Base-by-base conservation (phyloP, 1,139 yeast species). In the Hansenula sp. region DNA sequence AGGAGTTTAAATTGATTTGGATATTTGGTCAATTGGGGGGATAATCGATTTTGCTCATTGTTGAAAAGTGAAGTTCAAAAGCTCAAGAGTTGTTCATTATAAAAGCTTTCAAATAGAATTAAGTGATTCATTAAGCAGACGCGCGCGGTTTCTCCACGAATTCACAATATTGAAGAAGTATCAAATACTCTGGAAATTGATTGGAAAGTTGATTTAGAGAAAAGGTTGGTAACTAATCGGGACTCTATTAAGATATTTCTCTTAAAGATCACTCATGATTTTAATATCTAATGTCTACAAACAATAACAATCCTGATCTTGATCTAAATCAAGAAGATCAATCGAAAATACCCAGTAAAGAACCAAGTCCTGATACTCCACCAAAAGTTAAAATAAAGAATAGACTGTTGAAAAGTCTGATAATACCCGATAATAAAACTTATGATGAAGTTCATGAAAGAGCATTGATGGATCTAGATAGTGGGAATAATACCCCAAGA, bases 401-500 rank as follows among this genome's bases (percentile, higher is more conserved):
- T 8, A 27, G 28, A 5, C 24, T 34, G 4, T 44, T 56, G 38
- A 51, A 46, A 33, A 46, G 46, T 9, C 46, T 58, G 36, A 45
- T 49, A 31, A 58, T 58, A 19, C 58, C 61, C 2, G 62, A 58
- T 32, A 58, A 58, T 39, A 50, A 53, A 29, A 54, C 47, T 27
- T 58, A 57, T 41, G 56, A 55, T 31, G 48, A 47, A 9, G 44
- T 58, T 7, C 52, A 53, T 29, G 52, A 56, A 27, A 45, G 48
- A 29, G 56, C 56, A 10, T 44, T 54, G 4, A 24, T 41, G 14
- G 55, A 52, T 22, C 48, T 43, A 8, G 49, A 44, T 8, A 34
- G 29, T n/a, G 50, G 45, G 10, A 16, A 18, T 11, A 16, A 16
- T 9, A 37, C 47, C 6, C 44, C 45, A 13, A 38, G 51, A 32